Percentiles rank a stretch among this genome's conserved stretches.
These are phyloP conservation scores for Harringtonia lauricola DNA, from an alignment of 2,329 filamentous ascomycete species.

Conservation along the genomic window DNA sequence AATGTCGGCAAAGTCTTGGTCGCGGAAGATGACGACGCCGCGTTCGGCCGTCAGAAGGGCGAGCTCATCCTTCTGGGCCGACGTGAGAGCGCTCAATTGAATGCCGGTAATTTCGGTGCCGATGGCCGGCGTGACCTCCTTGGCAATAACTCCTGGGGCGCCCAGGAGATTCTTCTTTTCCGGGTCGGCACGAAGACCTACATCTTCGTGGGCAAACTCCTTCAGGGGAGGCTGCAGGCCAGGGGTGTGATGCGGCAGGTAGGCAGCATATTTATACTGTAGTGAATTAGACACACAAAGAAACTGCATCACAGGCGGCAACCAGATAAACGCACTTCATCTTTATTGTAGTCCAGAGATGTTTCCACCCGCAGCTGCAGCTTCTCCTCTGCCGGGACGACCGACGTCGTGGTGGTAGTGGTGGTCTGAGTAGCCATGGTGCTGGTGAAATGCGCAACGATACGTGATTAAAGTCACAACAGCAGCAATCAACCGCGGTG, in stretches of 20 bases:
- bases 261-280: constrained; percentile 9
- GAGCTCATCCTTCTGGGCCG: constrained; percentile 5
- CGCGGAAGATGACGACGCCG: constrained; percentile 12
- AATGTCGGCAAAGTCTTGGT: constrained; percentile 23
- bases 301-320: background rate
- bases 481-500: no score
- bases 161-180: constrained; percentile 5
- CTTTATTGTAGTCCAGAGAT: constrained; percentile 7
- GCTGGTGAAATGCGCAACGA: no score
- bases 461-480: no score
- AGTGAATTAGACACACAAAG: no score
- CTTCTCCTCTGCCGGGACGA: no score
- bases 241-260: constrained; percentile 8
- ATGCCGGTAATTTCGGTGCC: constrained; percentile 6
- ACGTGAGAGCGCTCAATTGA: constrained; percentile 3
- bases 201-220: constrained; percentile 9
- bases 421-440: no score
- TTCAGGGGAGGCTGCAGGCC: constrained; percentile 6
- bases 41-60: constrained; percentile 6
- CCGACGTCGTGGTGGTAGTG: no score
- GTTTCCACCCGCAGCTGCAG: constrained; percentile 4
- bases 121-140: constrained; percentile 7
- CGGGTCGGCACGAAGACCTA: constrained; percentile 8
- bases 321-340: constrained; percentile 1
- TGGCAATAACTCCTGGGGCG: constrained; percentile 5